phyloP scores from a whole-genome alignment of 345 rosid genomes.

The Citropsis articulata region DNA sequence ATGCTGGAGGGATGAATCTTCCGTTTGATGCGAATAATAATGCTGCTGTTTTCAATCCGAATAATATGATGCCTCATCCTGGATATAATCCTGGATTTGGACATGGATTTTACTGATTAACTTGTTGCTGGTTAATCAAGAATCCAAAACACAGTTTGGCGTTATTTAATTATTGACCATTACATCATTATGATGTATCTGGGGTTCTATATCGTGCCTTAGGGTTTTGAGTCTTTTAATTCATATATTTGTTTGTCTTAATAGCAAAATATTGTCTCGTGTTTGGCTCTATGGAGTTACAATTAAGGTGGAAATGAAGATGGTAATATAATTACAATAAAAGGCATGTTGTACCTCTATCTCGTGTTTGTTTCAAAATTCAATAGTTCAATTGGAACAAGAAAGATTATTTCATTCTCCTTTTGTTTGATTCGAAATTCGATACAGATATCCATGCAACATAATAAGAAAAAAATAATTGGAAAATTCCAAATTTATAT shows the following conservation, averaged over 20 bases:
- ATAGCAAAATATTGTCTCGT: too few species aligned
- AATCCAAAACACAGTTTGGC: not conserved
- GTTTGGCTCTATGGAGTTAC: too few species aligned
- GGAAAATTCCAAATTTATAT: too few species aligned
- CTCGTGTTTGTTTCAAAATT: too few species aligned
- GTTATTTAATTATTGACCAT: too few species aligned
- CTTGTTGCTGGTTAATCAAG: not conserved
- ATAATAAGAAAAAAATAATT: too few species aligned
- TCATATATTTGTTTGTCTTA: not conserved
- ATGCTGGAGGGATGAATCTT: not conserved
- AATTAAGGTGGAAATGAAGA: too few species aligned
- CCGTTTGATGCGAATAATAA: slow-evolving; percentile 8
- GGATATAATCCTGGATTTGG: slow-evolving; percentile 9
- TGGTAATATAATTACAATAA: not conserved
- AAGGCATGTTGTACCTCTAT: not conserved
- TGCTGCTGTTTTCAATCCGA: slow-evolving; percentile 5
- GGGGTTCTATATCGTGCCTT: not conserved
- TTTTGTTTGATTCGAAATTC: too few species aligned
- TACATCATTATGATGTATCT: not conserved
- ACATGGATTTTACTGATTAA: slow-evolving; percentile 12
- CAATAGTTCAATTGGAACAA: too few species aligned
- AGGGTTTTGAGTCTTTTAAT: not conserved
- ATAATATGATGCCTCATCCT: slow-evolving; percentile 14
- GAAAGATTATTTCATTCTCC: too few species aligned
- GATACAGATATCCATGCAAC: too few species aligned